Percentiles rank a stretch among this genome's conserved stretches.
Evolutionary conservation across 305 asterid species (phyloP).

Genomic region (Fraxinus floribunda): DNA sequence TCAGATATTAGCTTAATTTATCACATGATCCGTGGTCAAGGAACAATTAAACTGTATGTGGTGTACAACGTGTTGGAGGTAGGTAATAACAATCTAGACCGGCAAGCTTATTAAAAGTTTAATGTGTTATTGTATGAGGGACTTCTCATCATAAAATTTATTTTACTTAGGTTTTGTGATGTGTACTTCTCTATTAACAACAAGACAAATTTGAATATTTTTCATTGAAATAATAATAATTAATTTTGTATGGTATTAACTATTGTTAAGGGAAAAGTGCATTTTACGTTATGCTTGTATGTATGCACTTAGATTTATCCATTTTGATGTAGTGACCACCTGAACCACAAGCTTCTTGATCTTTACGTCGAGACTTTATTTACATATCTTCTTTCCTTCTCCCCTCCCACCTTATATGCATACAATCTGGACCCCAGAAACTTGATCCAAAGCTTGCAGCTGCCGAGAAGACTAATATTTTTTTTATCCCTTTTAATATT

Average conservation of each 20-base stretch:
- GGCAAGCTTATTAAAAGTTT: neutral
- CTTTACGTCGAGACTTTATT: neutral
- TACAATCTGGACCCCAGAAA: neutral
- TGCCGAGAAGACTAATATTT: neutral
- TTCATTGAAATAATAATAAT: conserved; percentile 2
- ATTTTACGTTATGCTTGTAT: neutral
- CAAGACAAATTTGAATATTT: neutral
- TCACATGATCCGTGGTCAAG: conserved; percentile 99
- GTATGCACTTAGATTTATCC: neutral
- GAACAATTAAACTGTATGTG: conserved; percentile 89
- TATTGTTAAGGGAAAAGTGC: neutral
- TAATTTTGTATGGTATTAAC: neutral
- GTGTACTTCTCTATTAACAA: neutral
- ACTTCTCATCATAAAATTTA: neutral
- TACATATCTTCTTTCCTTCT: neutral
- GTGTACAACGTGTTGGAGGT: conserved; percentile 99
- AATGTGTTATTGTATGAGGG: conserved; percentile 6
- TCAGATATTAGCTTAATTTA: conserved; percentile 97
- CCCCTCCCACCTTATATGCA: neutral
- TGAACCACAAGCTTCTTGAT: neutral
- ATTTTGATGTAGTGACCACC: neutral
- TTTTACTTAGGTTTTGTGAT: neutral
- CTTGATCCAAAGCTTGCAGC: neutral
- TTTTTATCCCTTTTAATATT: neutral
- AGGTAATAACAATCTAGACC: conserved; percentile 19